These are phyloP conservation scores for Chrysoporthe cubensis DNA, from an alignment of 2,329 filamentous ascomycete species.

Conservation along the genomic window DNA sequence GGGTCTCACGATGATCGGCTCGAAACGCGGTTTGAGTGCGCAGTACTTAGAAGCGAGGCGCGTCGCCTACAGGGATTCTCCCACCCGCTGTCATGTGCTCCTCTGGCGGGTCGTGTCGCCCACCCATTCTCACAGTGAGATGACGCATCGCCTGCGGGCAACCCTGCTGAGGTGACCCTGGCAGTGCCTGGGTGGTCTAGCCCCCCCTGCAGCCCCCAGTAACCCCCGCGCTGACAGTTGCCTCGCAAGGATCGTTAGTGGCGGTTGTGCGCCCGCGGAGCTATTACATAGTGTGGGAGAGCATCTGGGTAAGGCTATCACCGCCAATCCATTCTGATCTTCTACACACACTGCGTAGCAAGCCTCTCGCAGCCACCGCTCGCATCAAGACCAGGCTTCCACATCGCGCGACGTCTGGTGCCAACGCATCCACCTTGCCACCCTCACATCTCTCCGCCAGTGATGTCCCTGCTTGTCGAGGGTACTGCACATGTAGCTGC, in stretches of 20 bases:
- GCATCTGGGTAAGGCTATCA: not conserved
- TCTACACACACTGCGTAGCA: not conserved
- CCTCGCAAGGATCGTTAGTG: slow-evolving; percentile 9
- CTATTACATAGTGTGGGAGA: slow-evolving; percentile 4
- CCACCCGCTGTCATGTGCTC: slow-evolving; percentile 23
- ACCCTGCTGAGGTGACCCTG: not conserved
- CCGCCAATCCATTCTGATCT: slow-evolving; percentile 7
- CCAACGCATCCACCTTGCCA: slow-evolving; percentile 1
- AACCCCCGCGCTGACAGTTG: slow-evolving; percentile 22
- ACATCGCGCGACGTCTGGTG: not conserved
- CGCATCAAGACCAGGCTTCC: not conserved
- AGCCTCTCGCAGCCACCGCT: not conserved
- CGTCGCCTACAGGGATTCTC: slow-evolving; percentile 14
- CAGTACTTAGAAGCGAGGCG: not conserved
- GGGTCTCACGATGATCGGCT: not conserved
- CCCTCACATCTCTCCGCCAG: not conserved
- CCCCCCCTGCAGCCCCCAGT: not conserved
- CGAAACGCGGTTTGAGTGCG: slow-evolving; percentile 14
- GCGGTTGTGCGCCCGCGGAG: slow-evolving; percentile 3
- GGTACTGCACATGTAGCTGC: slow-evolving; percentile 4
- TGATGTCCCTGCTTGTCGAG: not conserved
- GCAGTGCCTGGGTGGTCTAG: not conserved
- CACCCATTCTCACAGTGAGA: not conserved
- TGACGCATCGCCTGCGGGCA: slow-evolving; percentile 25
- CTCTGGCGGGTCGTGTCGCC: not conserved